Evolutionary conservation across 75 land plant genomes (phyloP).

Genomic region (Selaginella tamariscina): DNA sequence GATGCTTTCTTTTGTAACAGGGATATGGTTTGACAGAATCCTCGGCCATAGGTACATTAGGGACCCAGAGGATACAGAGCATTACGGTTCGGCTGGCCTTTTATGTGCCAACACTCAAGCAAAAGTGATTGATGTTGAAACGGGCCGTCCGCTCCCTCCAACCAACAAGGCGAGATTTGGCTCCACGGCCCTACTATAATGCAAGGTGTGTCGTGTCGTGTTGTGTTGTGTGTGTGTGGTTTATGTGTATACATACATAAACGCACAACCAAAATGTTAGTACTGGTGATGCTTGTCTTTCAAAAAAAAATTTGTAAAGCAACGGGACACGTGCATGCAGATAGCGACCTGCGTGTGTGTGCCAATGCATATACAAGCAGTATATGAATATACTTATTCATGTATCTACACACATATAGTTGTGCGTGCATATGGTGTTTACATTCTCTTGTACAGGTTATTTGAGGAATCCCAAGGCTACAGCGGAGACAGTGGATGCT

Average conservation of each 20-base stretch:
- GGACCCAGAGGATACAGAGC: slow-evolving; percentile 21
- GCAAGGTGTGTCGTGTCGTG: slow-evolving; percentile 35
- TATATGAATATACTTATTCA: not conserved
- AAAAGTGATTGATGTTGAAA: slow-evolving; percentile 49
- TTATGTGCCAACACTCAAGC: slow-evolving; percentile 51
- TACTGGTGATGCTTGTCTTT: not conserved
- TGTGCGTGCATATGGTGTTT: not conserved
- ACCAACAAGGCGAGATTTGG: slow-evolving; percentile 57
- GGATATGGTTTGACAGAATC: slow-evolving; percentile 88
- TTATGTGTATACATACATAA: not conserved
- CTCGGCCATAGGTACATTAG: slow-evolving; percentile 46
- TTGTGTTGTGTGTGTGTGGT: not conserved
- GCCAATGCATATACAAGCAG: not conserved
- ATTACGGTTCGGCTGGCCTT: slow-evolving; percentile 49
- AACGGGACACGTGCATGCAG: not conserved
- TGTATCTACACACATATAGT: not conserved
- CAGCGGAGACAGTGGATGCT: slow-evolving; percentile 40
- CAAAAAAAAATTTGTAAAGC: not conserved
- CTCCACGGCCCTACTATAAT: slow-evolving; percentile 53
- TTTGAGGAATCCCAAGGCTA: slow-evolving; percentile 54
- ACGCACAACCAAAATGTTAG: not conserved
- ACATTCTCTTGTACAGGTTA: slow-evolving; percentile 39
- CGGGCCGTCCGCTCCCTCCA: slow-evolving; percentile 40
- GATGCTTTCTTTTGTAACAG: slow-evolving; percentile 34
- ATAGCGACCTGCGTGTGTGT: not conserved